These are phyloP conservation scores for Yamadazyma scolyti DNA, from an alignment of 805 yeast species.

Conservation along the genomic window DNA sequence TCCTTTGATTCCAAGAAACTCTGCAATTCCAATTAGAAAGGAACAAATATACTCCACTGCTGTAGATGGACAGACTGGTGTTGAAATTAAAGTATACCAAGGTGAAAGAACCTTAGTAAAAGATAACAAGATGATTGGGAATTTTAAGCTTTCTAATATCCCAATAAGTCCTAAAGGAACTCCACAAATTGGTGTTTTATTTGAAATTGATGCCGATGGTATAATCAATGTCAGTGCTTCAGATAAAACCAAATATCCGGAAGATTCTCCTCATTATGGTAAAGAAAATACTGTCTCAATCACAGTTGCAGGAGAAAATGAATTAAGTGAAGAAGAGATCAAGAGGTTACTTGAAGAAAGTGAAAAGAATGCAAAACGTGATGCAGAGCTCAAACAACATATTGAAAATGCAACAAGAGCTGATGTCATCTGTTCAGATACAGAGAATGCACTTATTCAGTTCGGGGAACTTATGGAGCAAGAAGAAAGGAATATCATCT, in stretches of 20 bases:
- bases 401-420: constrained; percentile 75
- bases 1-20: constrained; percentile 72
- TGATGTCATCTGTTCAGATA: constrained; percentile 78
- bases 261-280: constrained; percentile 32
- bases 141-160: constrained; percentile 66
- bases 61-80: constrained; percentile 83
- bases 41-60: constrained; percentile 77
- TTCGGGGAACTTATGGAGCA: constrained; percentile 48
- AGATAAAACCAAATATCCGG: constrained; percentile 45
- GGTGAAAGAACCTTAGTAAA: constrained; percentile 78
- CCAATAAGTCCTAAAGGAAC: constrained; percentile 77
- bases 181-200: constrained; percentile 74
- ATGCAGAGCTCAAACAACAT: constrained; percentile 55
- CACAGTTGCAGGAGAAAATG: constrained; percentile 67
- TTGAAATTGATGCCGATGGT: constrained; percentile 82
- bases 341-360: constrained; percentile 63
- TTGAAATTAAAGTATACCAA: constrained; percentile 72
- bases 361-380: constrained; percentile 55
- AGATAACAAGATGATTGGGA: constrained; percentile 75
- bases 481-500: constrained; percentile 42
- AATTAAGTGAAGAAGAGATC: constrained; percentile 67
- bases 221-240: constrained; percentile 55
- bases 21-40: constrained; percentile 72
- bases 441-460: constrained; percentile 79
- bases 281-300: constrained; percentile 55